Evolutionary conservation across 2,329 filamentous ascomycete genomes (phyloP).

Genomic region (Kalmusia sp.): DNA sequence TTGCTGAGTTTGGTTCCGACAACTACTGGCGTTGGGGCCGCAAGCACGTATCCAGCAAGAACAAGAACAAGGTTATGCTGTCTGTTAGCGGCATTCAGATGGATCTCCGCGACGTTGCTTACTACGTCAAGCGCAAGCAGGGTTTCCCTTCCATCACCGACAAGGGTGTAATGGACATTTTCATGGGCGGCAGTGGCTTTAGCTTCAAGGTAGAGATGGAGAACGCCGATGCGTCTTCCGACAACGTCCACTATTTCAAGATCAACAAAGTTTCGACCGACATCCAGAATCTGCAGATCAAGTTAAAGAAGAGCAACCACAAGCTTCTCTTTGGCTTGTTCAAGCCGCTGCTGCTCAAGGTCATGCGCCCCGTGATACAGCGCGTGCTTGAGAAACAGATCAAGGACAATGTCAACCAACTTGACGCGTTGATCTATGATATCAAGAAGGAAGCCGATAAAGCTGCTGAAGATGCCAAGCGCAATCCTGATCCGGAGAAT

Average conservation of each 20-base stretch:
- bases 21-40: slow-evolving; percentile 96
- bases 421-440: slow-evolving; percentile 75
- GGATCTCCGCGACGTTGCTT: slow-evolving; percentile 80
- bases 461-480: slow-evolving; percentile 69
- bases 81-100: slow-evolving; percentile 90
- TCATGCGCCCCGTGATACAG: slow-evolving; percentile 82
- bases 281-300: slow-evolving; percentile 82
- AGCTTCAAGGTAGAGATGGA: slow-evolving; percentile 91
- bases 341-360: slow-evolving; percentile 86
- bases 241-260: slow-evolving; percentile 89
- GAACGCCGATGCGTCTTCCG: slow-evolving; percentile 72
- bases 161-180: slow-evolving; percentile 85
- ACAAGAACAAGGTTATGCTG: slow-evolving; percentile 84
- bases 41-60: slow-evolving; percentile 82
- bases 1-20: slow-evolving; percentile 85
- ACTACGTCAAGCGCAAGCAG: slow-evolving; percentile 93
- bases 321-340: slow-evolving; percentile 86
- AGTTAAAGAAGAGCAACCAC: slow-evolving; percentile 93
- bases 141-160: slow-evolving; percentile 91
- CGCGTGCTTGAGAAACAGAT: slow-evolving; percentile 91
- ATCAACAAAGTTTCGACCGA: slow-evolving; percentile 86
- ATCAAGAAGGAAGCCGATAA: slow-evolving; percentile 85
- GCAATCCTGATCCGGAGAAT: slow-evolving; percentile 71
- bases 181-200: slow-evolving; percentile 85
- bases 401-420: slow-evolving; percentile 78